Conservation (phyloP, 1,139 yeast species). For the Candida anutae region DNA sequence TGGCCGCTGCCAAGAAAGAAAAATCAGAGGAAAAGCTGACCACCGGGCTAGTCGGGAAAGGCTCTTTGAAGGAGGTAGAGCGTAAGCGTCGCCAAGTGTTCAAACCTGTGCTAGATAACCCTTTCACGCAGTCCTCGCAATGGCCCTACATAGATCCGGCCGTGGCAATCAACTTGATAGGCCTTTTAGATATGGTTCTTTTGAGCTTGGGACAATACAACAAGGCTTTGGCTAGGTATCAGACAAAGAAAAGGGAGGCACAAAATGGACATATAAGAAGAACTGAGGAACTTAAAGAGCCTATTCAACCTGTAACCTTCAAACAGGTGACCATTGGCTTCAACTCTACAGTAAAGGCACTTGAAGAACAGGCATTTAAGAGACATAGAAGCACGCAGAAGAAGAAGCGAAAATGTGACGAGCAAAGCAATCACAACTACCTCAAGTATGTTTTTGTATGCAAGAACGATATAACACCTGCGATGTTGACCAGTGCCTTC, state of each 20-base stretch:
- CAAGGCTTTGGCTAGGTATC: conserved; percentile 8
- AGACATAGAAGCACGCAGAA: conserved; percentile 4
- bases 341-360: conserved; percentile 42
- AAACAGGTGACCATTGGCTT: conserved; percentile 38
- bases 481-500: conserved; percentile 40
- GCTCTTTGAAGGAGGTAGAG: conserved; percentile 35
- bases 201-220: conserved; percentile 30
- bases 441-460: conserved; percentile 46
- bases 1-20: conserved; percentile 1
- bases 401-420: conserved; percentile 5
- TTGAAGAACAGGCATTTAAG: conserved; percentile 41
- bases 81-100: conserved; percentile 43
- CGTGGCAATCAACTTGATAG: conserved; percentile 29
- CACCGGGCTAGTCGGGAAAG: conserved; percentile 4
- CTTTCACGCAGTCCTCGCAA: conserved; percentile 39
- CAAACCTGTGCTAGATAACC: conserved; percentile 56
- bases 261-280: conserved; percentile 8
- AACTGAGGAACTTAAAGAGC: conserved; percentile 15
- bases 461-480: conserved; percentile 44
- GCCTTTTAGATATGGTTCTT: conserved; percentile 30
- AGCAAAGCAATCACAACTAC: conserved; percentile 8
- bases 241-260: conserved; percentile 3
- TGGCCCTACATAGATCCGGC: conserved; percentile 47
- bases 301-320: background rate
- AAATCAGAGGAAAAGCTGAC: conserved; percentile 1